phyloP scores from a whole-genome alignment of 2,329 filamentous ascomycete species.

The Juglanconis sp. region DNA sequence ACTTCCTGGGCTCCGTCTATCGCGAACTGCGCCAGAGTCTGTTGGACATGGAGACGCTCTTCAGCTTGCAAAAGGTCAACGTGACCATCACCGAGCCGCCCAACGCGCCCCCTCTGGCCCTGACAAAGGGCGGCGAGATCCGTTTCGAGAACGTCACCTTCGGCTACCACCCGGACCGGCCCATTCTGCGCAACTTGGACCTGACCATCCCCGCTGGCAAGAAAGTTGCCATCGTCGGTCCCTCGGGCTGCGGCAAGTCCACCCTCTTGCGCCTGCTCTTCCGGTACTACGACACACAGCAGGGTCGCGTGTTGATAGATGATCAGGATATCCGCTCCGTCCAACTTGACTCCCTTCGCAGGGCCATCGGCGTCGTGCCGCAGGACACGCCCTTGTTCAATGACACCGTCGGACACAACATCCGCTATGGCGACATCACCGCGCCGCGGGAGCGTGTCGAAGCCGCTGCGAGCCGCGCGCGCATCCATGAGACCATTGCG shows the following conservation, averaged over 20 bases:
- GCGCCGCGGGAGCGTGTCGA: slow-evolving; percentile 71
- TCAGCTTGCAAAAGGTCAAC: slow-evolving; percentile 96
- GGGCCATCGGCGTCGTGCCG: slow-evolving; percentile 88
- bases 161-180: slow-evolving; percentile 81
- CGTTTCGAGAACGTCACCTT: slow-evolving; percentile 90
- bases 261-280: slow-evolving; percentile 89
- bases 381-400: slow-evolving; percentile 98
- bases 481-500: slow-evolving; percentile 78
- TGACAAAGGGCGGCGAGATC: slow-evolving; percentile 82
- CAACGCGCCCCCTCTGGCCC: slow-evolving; percentile 67
- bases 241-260: slow-evolving; percentile 93
- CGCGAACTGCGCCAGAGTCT: slow-evolving; percentile 91
- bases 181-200: slow-evolving; percentile 79
- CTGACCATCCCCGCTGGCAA: slow-evolving; percentile 92
- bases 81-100: slow-evolving; percentile 77
- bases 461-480: slow-evolving; percentile 75
- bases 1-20: slow-evolving; percentile 98
- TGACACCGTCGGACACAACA: slow-evolving; percentile 92
- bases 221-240: slow-evolving; percentile 93
- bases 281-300: slow-evolving; percentile 87
- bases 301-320: slow-evolving; percentile 84
- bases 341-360: slow-evolving; percentile 75
- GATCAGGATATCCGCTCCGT: slow-evolving; percentile 88
- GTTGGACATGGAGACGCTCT: slow-evolving; percentile 97
- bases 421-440: slow-evolving; percentile 82